Evolutionary conservation across 2,329 filamentous ascomycete genomes (phyloP), one percentile per base, ranked within the genome.

Genomic region (Fusarium drepaniforme): DNA sequence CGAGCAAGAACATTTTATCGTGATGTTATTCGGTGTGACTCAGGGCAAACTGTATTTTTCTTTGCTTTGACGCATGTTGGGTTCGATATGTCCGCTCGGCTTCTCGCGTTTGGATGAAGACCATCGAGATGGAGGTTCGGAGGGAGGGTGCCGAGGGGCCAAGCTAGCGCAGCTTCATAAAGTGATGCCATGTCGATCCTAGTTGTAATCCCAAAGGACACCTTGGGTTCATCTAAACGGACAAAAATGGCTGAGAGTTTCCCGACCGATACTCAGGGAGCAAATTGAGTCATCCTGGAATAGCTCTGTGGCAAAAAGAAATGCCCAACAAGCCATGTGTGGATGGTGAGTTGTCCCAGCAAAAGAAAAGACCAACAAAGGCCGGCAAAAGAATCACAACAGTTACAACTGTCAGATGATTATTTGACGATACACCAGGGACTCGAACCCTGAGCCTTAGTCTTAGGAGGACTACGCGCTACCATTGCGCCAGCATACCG

Each of bases 391-490:
- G 11, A 21, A 21, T 21, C 28, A 33, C 49, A 28, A 8, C 25
- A 18, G 4, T 5, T n/a, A 6, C 3, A 6, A 30, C 25, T n/a
- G 16, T 30, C 49, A 46, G 16, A 30, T 18, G 23, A n/a, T n/a
- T 8, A 4, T 25, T 25, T n/a, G 11, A 12, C 81, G 80, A 74
- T 80, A 76, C 76, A 82, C 81, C 81, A 82, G 81, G 81, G 81
- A 83, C 81, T 83, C 81, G 81, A 83, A 83, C 81, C 81, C 81
- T 81, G 80, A 83, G 77, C 81, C 81, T 82, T 81, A 82, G 81
- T 81, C 81, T 83, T 83, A 83, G 81, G 81, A 82, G 81, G 81
- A 81, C 81, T 82, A 80, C 80, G 80, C 81, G 81, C 81, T 82
- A 82, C 81, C 81, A 82, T 82, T 82, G 80, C 81, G 80, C 80